Evolutionary conservation across 306 rosid species (phyloP), one percentile per base, ranked within the genome.

Genomic region (Trifolium repens): DNA sequence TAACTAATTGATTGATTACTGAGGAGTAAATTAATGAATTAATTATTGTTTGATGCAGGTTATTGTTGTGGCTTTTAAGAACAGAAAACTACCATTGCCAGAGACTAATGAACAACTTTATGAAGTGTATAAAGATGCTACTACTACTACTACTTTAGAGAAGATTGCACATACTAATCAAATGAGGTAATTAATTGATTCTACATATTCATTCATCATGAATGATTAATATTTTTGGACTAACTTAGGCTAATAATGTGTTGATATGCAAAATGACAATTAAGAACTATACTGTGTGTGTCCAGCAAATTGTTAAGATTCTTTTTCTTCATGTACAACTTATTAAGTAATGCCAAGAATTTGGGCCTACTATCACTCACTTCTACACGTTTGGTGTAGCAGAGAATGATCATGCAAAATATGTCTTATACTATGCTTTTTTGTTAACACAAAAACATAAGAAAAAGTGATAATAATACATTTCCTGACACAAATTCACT

Each of bases 151-250:
- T 47, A 52, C 69, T 9, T 46, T 69, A 11, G 91, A 85, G 40
- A 86, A 85, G 77, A 79, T 93, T 57, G 59, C 90, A 69, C 97
- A 87, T 50, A 89, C 98, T 52, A 77, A 84, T 13, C 94, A 93
- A 63, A 82, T 93, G 83, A 88, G 97, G 97, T 93, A 67, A 81
- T 0, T 0, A 57, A 27, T 47, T 39, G 8, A 6, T 17, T 9
- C 24, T 53, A 11, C 0, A 58, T 58, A 30, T 58, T 53, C 61
- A 30, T 22, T 4, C 35, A 32, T 32, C 35, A 57, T 76, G 27
- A 8, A 26, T 58, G 12, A 16, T 78, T 70, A 14, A 55, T 50
- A 78, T 12, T 58, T 50, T 78, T 76, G 80, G 22, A 32, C 62
- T 53, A 34, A 24, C 49, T 27, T 8, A 64, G n/a, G 37, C 63